Conservation (phyloP, 192 early-diverging fungal genomes). For the Linnemannia exigua region DNA sequence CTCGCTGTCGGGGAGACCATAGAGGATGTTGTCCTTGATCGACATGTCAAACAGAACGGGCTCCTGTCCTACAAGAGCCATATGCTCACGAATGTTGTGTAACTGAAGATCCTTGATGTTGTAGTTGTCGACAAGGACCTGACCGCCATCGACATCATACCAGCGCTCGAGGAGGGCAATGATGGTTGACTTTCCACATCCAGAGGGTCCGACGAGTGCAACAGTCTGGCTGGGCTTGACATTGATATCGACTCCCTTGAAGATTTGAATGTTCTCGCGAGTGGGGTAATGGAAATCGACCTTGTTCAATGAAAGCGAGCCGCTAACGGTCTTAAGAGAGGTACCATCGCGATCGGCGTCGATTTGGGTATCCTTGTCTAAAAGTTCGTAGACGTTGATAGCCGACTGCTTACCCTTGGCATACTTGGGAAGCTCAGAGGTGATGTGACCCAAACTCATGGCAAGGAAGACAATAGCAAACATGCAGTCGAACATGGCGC, state of each 20-base stretch:
- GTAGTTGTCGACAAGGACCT: slow-evolving; percentile 70
- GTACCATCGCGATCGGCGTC: slow-evolving; percentile 66
- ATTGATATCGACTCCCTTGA: slow-evolving; percentile 66
- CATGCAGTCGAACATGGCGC: slow-evolving; percentile 77
- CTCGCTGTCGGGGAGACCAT: slow-evolving; percentile 64
- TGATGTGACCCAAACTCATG: slow-evolving; percentile 72
- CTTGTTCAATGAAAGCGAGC: slow-evolving; percentile 57
- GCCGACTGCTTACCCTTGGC: slow-evolving; percentile 88
- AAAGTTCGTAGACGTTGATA: slow-evolving; percentile 74
- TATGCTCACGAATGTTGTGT: slow-evolving; percentile 73
- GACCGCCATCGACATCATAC: slow-evolving; percentile 80
- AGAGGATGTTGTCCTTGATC: slow-evolving; percentile 91
- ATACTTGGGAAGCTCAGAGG: slow-evolving; percentile 78
- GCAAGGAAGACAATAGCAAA: slow-evolving; percentile 84
- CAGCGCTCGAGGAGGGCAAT: slow-evolving; percentile 79
- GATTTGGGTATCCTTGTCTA: slow-evolving; percentile 82
- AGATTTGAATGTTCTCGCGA: slow-evolving; percentile 69
- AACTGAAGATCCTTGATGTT: slow-evolving; percentile 76
- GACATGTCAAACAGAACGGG: slow-evolving; percentile 91
- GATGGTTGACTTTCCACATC: slow-evolving; percentile 86
- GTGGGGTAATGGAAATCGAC: slow-evolving; percentile 78
- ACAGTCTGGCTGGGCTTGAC: slow-evolving; percentile 78
- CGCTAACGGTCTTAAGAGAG: slow-evolving; percentile 28
- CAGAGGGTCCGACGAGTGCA: slow-evolving; percentile 89
- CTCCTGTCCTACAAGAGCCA: slow-evolving; percentile 95